These are phyloP conservation scores for Amborella trichopoda DNA, from an alignment of 164 flowering plant species.

Conservation along the genomic window DNA sequence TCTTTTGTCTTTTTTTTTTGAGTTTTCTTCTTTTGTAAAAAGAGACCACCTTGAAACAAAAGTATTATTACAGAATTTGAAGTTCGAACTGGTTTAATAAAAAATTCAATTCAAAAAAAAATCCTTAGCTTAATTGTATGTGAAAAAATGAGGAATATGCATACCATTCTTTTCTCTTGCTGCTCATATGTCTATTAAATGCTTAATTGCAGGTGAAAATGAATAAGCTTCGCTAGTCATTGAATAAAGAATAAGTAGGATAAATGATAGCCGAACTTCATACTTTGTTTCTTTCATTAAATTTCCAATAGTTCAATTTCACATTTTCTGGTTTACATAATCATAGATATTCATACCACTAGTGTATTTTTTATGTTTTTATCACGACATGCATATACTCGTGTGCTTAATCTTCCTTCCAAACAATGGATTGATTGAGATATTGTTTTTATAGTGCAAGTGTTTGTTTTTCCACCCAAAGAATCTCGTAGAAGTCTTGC, in stretches of 20 bases:
- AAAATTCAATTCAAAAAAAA: too few relatives aligned
- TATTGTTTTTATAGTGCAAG: constrained; percentile 75
- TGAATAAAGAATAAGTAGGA: too few relatives aligned
- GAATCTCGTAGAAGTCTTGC: constrained; percentile 77
- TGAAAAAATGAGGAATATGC: constrained; percentile 66
- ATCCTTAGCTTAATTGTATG: too few relatives aligned
- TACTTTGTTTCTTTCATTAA: constrained; percentile 94
- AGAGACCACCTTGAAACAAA: too few relatives aligned
- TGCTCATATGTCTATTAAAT: constrained; percentile 68
- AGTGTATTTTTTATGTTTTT: constrained; percentile 93
- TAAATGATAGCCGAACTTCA: too few relatives aligned
- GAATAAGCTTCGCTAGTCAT: not conserved
- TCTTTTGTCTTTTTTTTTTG: too few relatives aligned
- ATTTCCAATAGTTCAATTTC: constrained; percentile 95
- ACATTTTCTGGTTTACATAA: constrained; percentile 85
- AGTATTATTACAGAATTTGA: too few relatives aligned
- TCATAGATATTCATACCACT: constrained; percentile 59
- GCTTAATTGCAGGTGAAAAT: not conserved
- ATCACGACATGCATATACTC: constrained; percentile 96
- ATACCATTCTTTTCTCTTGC: constrained; percentile 84
- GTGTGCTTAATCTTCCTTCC: constrained; percentile 90
- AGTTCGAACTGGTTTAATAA: too few relatives aligned
- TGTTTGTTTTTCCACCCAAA: constrained; percentile 85
- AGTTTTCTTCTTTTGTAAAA: too few relatives aligned
- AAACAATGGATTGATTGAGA: constrained; percentile 67